Base-by-base conservation (phyloP, 208 protist species). In the Acanthamoeba royreba region DNA sequence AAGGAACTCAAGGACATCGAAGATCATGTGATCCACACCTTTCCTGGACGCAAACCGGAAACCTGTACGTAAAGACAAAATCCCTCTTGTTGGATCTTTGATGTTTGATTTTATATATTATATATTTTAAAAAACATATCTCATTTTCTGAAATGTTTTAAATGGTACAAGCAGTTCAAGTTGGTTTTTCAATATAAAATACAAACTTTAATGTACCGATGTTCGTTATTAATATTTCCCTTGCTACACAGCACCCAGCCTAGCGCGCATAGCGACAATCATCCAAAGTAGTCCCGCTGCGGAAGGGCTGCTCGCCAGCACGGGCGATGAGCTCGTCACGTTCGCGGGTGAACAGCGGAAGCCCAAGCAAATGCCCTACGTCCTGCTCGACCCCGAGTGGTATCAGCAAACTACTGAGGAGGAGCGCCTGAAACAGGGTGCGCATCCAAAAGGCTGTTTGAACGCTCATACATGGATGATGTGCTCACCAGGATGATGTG, bases 321-420 rank as follows among this genome's bases (percentile, higher is more conserved):
- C n/a, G 19, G 13, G 8, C 55, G 55, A 7, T 28, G 13, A 22
- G 55, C 17, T 47, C 15, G 61, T 89, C 52, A 66, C 52, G 4
- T 89, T 89, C 35, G 81, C 40, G 7, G 33, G n/a, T 11, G 81
- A 89, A 17, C 7, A 15, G 31, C 45, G 52, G 45, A 55, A 15
- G 47, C 81, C 81, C 1, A 55, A 31, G 8, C 28, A 55, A 35
- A 53, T 89, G 81, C 81, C 81, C 35, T 89, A 89, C 46, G 15
- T 89, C 81, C 17, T 89, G 81, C 81, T 89, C 9, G 81, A 89
- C 52, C 81, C 81, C 31, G 7, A 66, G 33, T 89, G 81, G 81
- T 89, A 89, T 28, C 9, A 55, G 33, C 2, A 53, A 28, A 89
- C 81, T 22, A 63, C 81, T 25, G 81, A 53, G 4, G 81, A 89